These are phyloP conservation scores for Didymella segeticola DNA, from an alignment of 2,329 filamentous ascomycete species.

Conservation along the genomic window DNA sequence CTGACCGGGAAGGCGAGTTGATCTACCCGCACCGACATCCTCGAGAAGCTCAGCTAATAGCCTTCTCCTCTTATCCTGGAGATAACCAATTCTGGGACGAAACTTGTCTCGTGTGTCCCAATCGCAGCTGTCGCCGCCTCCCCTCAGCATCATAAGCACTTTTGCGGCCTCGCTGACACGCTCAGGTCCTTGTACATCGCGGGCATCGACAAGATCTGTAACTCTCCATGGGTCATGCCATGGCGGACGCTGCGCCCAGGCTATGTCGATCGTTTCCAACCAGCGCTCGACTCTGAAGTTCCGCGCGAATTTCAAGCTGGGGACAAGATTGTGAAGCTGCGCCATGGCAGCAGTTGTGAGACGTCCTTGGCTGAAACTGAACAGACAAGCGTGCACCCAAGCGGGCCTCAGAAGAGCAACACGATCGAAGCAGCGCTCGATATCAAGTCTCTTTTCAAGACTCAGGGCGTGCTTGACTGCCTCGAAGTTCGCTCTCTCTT, in stretches of 20 bases:
- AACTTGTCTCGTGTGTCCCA: background rate
- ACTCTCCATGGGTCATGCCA: background rate
- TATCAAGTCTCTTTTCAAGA: background rate
- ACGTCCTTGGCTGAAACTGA: background rate
- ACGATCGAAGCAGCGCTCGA: background rate
- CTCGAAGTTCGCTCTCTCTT: background rate
- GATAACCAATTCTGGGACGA: background rate
- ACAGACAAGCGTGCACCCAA: background rate
- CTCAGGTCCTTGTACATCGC: too few species aligned
- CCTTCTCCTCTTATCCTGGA: background rate
- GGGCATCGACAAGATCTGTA: background rate
- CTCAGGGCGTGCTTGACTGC: background rate
- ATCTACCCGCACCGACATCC: background rate
- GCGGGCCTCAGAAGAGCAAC: background rate
- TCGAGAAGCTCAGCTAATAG: background rate
- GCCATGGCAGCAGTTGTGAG: background rate
- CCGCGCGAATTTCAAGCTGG: too few species aligned
- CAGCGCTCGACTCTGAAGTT: background rate
- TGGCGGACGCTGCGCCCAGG: background rate
- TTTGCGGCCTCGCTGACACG: too few species aligned
- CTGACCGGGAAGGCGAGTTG: background rate
- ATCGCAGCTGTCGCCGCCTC: background rate
- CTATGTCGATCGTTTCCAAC: background rate
- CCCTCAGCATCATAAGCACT: background rate
- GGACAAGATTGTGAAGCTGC: background rate